phyloP scores from a whole-genome alignment of 2,329 filamentous ascomycete genomes.

The Phaeosphaeriaceae sp. region DNA sequence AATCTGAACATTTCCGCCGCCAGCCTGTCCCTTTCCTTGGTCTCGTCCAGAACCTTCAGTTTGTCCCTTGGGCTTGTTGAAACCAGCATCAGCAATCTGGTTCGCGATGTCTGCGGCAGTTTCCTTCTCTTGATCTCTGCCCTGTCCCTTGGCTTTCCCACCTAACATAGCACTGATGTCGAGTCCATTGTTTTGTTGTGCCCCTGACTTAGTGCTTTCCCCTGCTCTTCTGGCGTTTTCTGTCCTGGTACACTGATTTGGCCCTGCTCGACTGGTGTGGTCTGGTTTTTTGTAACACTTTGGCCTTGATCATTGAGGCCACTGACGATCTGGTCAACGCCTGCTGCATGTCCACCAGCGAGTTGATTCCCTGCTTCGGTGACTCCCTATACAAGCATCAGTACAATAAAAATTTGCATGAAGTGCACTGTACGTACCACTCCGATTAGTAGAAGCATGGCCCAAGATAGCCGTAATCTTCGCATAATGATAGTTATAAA shows the following conservation, averaged over 20 bases:
- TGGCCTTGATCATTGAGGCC: constrained; percentile 19
- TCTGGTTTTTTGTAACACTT: constrained; percentile 13
- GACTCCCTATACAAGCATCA: constrained; percentile 30
- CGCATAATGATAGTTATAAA: constrained; percentile 31
- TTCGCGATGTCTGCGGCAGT: constrained; percentile 12
- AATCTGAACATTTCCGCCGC: constrained; percentile 5
- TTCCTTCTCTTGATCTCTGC: constrained; percentile 2
- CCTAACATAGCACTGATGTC: constrained; percentile 13
- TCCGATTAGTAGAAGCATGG: constrained; percentile 36
- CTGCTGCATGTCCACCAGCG: constrained; percentile 18
- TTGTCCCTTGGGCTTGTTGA: constrained; percentile 11
- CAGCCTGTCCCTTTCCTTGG: constrained; percentile 11
- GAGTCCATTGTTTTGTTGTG: constrained; percentile 11
- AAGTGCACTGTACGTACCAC: constrained; percentile 29
- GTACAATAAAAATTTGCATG: constrained; percentile 4
- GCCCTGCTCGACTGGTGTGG: constrained; percentile 8
- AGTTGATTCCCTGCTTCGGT: constrained; percentile 32
- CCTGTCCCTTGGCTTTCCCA: constrained; percentile 4
- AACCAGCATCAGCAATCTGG: constrained; percentile 9
- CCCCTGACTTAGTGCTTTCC: neutral
- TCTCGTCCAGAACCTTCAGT: constrained; percentile 8
- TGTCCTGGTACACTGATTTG: constrained; percentile 9
- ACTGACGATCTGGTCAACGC: constrained; percentile 17
- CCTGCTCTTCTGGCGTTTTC: constrained; percentile 4
- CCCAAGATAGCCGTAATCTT: constrained; percentile 32